These are phyloP conservation scores for Hypocrella siamensis DNA, from an alignment of 2,329 filamentous ascomycete genomes.

Conservation along the genomic window DNA sequence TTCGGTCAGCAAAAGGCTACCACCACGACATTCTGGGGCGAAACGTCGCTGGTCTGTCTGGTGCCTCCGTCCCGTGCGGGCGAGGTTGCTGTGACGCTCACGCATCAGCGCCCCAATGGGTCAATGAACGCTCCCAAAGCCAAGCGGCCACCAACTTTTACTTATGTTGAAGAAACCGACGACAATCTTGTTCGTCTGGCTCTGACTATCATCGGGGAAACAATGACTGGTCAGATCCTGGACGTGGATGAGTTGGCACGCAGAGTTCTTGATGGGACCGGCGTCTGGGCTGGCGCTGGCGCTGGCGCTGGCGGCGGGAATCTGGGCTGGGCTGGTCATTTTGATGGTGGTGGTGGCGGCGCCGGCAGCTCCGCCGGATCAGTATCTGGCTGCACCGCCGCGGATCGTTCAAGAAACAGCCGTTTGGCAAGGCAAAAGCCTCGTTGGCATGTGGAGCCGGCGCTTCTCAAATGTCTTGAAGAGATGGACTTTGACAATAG, in stretches of 20 bases:
- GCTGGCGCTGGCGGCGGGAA: constrained; percentile 7
- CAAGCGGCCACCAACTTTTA: constrained; percentile 41
- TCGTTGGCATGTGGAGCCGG: constrained; percentile 43
- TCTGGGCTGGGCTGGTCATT: too few relatives aligned
- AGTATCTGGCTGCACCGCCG: constrained; percentile 27
- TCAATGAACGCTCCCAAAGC: constrained; percentile 18
- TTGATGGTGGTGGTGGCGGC: constrained; percentile 8
- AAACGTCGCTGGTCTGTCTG: constrained; percentile 64
- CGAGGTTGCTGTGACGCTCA: constrained; percentile 55
- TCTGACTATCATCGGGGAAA: constrained; percentile 45
- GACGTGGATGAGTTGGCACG: constrained; percentile 47
- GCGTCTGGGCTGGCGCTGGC: constrained; percentile 27
- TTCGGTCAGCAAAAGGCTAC: constrained; percentile 55
- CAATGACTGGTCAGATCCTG: constrained; percentile 47
- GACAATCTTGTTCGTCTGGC: constrained; percentile 54
- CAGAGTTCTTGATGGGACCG: constrained; percentile 37
- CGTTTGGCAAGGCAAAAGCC: too few relatives aligned
- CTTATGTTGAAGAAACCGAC: constrained; percentile 58
- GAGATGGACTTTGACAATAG: constrained; percentile 66
- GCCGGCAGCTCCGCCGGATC: constrained; percentile 16
- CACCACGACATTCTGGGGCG: constrained; percentile 68
- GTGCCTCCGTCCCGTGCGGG: constrained; percentile 58
- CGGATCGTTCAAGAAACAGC: constrained; percentile 24
- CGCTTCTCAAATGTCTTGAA: constrained; percentile 60
- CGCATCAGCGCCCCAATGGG: constrained; percentile 28